Percentiles rank a stretch among this genome's conserved stretches.
Conservation (phyloP, 2,329 filamentous ascomycete genomes). For the Pyrenochaeta sp. region DNA sequence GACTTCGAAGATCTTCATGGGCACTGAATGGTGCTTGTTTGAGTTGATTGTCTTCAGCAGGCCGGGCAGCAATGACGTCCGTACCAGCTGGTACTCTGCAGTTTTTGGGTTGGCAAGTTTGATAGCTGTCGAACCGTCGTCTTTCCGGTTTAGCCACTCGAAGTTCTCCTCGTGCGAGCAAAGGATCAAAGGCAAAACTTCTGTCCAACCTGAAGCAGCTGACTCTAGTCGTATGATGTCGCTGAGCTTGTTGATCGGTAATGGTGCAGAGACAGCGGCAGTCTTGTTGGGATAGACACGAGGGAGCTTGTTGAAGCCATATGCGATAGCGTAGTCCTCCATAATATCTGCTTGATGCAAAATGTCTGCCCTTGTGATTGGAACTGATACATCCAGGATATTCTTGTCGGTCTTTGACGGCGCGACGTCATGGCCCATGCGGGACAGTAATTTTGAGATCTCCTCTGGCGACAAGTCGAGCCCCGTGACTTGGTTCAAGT, state of each 20-base stretch:
- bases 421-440: constrained; percentile 86
- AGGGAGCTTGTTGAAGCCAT: constrained; percentile 96
- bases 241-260: constrained; percentile 91
- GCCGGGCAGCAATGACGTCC: constrained; percentile 84
- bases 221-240: constrained; percentile 90
- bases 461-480: constrained; percentile 75
- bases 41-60: constrained; percentile 92
- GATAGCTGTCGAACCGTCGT: constrained; percentile 83
- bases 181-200: constrained; percentile 94
- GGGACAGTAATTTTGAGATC: constrained; percentile 80
- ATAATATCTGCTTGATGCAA: constrained; percentile 98
- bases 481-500: constrained; percentile 92
- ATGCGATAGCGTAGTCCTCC: constrained; percentile 96
- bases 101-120: constrained; percentile 93
- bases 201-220: constrained; percentile 93
- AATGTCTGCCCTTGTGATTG: constrained; percentile 90
- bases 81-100: constrained; percentile 89
- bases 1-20: constrained; percentile 92
- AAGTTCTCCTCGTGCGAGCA: constrained; percentile 99
- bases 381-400: constrained; percentile 81
- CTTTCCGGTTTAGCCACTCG: constrained; percentile 87
- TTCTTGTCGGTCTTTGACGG: constrained; percentile 73
- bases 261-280: constrained; percentile 83
- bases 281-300: constrained; percentile 85
- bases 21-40: constrained; percentile 87